These are phyloP conservation scores for Crithidia sp. DNA, from an alignment of 208 protist species.

Conservation along the genomic window DNA sequence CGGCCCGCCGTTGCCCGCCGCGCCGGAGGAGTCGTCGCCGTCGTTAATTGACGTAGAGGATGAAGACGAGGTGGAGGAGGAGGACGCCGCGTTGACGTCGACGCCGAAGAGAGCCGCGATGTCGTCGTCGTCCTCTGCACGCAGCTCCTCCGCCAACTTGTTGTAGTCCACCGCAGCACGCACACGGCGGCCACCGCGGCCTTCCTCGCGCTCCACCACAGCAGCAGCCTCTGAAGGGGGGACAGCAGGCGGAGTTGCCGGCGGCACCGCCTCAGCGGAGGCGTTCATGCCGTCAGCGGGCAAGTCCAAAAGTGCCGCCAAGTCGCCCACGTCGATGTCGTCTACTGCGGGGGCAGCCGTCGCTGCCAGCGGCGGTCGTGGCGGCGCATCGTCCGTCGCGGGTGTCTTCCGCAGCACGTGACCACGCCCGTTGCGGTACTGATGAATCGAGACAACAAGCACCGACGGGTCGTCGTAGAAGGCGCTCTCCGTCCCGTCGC, in stretches of 20 bases:
- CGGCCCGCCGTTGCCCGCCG: neutral
- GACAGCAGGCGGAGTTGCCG: neutral
- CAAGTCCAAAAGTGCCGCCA: conserved; percentile 22
- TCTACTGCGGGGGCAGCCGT: neutral
- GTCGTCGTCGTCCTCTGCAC: conserved; percentile 45
- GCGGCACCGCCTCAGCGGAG: neutral
- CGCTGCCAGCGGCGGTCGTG: neutral
- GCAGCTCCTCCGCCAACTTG: conserved; percentile 60
- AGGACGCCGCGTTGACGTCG: conserved; percentile 13
- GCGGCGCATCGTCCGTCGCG: neutral
- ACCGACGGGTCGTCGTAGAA: conserved; percentile 93
- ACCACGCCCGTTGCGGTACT: conserved; percentile 72
- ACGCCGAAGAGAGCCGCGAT: conserved; percentile 64
- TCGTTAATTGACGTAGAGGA: conserved; percentile 1
- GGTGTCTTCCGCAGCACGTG: conserved; percentile 71
- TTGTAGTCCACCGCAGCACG: conserved; percentile 67
- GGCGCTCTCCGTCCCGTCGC: conserved; percentile 94
- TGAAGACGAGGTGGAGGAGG: conserved; percentile 24
- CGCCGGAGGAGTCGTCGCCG: neutral
- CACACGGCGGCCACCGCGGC: conserved; percentile 12
- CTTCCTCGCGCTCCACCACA: neutral
- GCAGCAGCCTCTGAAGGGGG: neutral
- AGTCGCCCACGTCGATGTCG: conserved; percentile 26
- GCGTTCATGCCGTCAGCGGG: neutral
- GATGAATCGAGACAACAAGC: conserved; percentile 94